phyloP scores from a whole-genome alignment of 257 asterid species.

The Solanum corneliomulleri region DNA sequence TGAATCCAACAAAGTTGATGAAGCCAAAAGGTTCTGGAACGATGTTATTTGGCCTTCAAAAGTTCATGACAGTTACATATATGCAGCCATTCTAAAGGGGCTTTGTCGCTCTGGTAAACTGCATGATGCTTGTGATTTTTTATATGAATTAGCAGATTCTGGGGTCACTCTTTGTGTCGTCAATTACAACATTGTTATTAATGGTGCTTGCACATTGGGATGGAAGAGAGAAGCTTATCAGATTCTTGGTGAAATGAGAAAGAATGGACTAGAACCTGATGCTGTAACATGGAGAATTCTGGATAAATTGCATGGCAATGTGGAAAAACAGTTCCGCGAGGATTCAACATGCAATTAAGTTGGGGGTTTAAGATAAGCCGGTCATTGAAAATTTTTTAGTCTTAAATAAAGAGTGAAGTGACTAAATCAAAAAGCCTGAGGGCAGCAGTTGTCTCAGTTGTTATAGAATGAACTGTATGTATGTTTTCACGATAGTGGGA shows the following conservation, averaged over 20 bases:
- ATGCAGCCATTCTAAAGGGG: slow-evolving; percentile 69
- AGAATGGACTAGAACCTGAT: slow-evolving; percentile 63
- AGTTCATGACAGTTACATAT: slow-evolving; percentile 56
- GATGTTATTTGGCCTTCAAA: slow-evolving; percentile 58
- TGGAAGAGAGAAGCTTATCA: slow-evolving; percentile 73
- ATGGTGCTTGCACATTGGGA: slow-evolving; percentile 50
- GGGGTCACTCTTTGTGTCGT: slow-evolving; percentile 49
- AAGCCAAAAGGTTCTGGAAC: slow-evolving; percentile 67
- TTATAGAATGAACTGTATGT: background rate
- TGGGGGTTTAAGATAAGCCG: background rate
- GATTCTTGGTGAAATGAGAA: slow-evolving; percentile 74
- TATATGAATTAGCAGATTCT: slow-evolving; percentile 64
- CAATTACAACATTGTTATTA: slow-evolving; percentile 67
- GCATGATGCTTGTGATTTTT: slow-evolving; percentile 59
- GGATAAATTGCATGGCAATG: slow-evolving; percentile 41
- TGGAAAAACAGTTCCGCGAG: background rate
- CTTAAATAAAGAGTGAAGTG: background rate
- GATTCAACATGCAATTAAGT: background rate
- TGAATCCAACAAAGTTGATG: slow-evolving; percentile 26
- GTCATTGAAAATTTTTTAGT: background rate
- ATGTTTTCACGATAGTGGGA: background rate
- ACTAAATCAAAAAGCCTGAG: background rate
- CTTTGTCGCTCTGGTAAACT: slow-evolving; percentile 40
- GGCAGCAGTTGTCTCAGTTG: background rate
- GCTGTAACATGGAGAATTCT: slow-evolving; percentile 84